phyloP scores from a whole-genome alignment of 495 filamentous ascomycete species.

The Polyplosphaeria fusca region DNA sequence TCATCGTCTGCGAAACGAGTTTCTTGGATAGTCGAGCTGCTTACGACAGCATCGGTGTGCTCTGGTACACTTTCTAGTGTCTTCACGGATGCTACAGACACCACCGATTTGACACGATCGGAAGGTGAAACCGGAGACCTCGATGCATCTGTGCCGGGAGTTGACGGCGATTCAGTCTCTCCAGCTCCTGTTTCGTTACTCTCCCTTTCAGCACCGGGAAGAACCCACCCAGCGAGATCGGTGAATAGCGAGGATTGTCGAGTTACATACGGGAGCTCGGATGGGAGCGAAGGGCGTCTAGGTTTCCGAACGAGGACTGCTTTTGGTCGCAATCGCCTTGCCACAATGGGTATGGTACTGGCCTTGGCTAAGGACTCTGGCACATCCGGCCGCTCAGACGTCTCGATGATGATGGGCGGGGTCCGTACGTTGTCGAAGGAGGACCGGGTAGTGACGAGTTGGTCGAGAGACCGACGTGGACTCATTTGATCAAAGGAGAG shows the following conservation, averaged over 20 bases:
- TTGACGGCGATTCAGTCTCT: not conserved
- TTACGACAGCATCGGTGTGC: too few relatives aligned
- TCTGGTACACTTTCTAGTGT: too few relatives aligned
- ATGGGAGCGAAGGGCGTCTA: slow-evolving; percentile 16
- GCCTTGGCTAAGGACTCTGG: not conserved
- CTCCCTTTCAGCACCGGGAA: not conserved
- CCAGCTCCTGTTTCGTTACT: not conserved
- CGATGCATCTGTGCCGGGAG: not conserved
- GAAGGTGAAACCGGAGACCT: not conserved
- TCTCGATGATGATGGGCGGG: slow-evolving; percentile 2
- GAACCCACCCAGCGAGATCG: slow-evolving; percentile 14
- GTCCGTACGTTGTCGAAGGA: not conserved
- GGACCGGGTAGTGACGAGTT: not conserved
- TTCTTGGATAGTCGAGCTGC: not conserved
- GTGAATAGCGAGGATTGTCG: slow-evolving; percentile 16
- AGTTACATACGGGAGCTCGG: slow-evolving; percentile 9
- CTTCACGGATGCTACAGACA: not conserved
- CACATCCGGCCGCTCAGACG: not conserved
- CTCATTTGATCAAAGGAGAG: not conserved
- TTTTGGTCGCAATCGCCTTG: slow-evolving; percentile 12
- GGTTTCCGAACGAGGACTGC: slow-evolving; percentile 14
- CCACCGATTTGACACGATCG: not conserved
- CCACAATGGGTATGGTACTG: not conserved
- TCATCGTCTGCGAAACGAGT: too few relatives aligned
- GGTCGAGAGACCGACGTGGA: not conserved